Evolutionary conservation across 2,329 filamentous ascomycete species (phyloP).

Genomic region (Cytospora piceicola): DNA sequence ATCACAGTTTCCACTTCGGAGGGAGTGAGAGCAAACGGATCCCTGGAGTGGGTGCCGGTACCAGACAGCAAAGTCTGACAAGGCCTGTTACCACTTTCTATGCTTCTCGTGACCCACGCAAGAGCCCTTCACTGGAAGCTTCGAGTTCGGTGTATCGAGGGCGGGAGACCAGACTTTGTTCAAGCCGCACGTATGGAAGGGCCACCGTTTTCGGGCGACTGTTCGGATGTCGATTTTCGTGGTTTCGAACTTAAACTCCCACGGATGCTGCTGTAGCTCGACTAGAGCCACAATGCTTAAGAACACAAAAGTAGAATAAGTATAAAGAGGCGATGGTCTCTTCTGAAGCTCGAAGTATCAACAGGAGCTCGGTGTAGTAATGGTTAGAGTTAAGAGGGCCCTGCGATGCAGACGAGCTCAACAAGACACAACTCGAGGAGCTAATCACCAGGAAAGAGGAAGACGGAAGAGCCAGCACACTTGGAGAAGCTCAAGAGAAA

Average conservation of each 20-base stretch:
- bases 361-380: neutral
- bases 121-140: conserved; percentile 4
- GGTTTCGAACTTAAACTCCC: conserved; percentile 7
- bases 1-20: conserved; percentile 17
- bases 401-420: conserved; percentile 8
- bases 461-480: conserved; percentile 11
- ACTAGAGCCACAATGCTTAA: conserved; percentile 13
- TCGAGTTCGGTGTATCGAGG: neutral
- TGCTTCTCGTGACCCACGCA: neutral
- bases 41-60: neutral
- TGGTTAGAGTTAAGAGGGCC: neutral
- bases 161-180: neutral
- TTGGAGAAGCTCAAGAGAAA: conserved; percentile 22
- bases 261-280: conserved; percentile 16
- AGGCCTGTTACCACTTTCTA: neutral
- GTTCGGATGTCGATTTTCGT: conserved; percentile 7
- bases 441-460: conserved; percentile 21
- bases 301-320: conserved; percentile 9
- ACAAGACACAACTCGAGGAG: conserved; percentile 8
- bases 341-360: conserved; percentile 2
- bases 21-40: conserved; percentile 5
- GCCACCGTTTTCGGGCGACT: neutral
- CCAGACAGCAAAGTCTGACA: neutral
- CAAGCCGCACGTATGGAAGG: conserved; percentile 4
- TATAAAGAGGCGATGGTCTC: conserved; percentile 11